Evolutionary conservation across 164 flowering plant species (phyloP), one percentile per base, ranked within the genome.

Genomic region (Vitis riparia): DNA sequence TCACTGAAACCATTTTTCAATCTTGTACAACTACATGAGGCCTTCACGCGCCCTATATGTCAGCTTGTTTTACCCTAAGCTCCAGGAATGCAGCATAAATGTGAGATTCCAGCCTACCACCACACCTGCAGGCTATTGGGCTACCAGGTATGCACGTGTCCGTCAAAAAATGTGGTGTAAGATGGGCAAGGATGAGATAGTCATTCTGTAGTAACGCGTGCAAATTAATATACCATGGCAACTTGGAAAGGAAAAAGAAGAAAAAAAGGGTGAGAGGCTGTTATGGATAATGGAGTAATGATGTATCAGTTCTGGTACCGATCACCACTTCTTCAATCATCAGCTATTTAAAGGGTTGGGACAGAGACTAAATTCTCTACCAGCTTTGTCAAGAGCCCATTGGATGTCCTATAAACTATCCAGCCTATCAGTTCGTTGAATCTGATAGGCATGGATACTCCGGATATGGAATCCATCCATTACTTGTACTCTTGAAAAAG

Each of bases 271-370:
- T 62, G 4, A 11, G 51, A 47, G 63, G 15, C 2, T 49, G n/a
- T 52, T 61, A 29, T 62, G 66, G 66, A 57, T 56, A 56, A 62
- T 61, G 66, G 11, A 65, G 16, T 51, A 29, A 55, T 63, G 55
- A 56, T 11, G 9, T 55, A 23, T 52, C 5, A 37, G 1, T 52
- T 47, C 52, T 53, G 10, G 7, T 70, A 56, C 53, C 9, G 55
- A 16, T 62, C 59, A 32, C 62, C 67, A 60, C n/a, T 64, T 67
- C 50, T 55, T 55, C 19, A 29, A 23, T 47, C 68, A 71, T 64
- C 68, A 73, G 70, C 84, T 81, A 79, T 81, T 63, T 71, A 79
- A 75, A 68, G 75, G 61, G 65, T 23, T 11, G 15, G 27, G 72
- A 32, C 66, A 53, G 51, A 60, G 51, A 48, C 62, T 47, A 52